Evolutionary conservation across 2,329 filamentous ascomycete genomes (phyloP), one percentile per base, ranked within the genome.

Genomic region (Graphilbum ipis-grandicollis): DNA sequence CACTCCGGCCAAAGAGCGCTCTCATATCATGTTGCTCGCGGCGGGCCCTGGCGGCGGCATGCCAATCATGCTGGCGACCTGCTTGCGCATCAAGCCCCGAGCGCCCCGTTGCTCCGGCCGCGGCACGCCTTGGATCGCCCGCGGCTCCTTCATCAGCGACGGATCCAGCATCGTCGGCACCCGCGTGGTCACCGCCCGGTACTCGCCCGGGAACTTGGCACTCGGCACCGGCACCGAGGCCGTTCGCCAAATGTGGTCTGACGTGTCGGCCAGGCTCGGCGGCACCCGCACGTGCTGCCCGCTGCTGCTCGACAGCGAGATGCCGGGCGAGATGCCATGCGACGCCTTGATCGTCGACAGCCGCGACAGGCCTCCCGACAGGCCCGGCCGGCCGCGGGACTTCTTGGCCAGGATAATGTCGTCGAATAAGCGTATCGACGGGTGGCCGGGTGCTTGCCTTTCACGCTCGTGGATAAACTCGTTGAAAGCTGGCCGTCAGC

Each of bases 61-160:
- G 5, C 26, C 51, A 13, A 56, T 29, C 51, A 55, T 54, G 39
- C 52, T 54, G 14, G 52, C 49, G 19, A 74, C 69, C 47, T 73
- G 68, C 50, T 74, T 74, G 44, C 69, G 55, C 37, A 66, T 48
- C 34, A 74, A 54, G 21, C 65, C 64, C 29, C 60, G 59, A 8
- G 57, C 57, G 23, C 63, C 55, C n/a, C 62, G 60, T 39, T 64
- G 62, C 40, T 71, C 67, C 15, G 67, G 63, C 25, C 71, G 60
- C 19, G 85, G 85, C n/a, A 85, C 75, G 26, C 86, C 86, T 53
- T 93, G 84, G 29, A 93, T 88, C 43, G 82, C 75, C 40, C 86
- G 71, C 22, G 86, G 86, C 56, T 94, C 86, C 53, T 84, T 83
- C 84, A 96, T 93, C 33, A 94, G 63, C 13, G 75, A 71, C 4